phyloP scores from a whole-genome alignment of 1,139 yeast species.

The Kodamaea arcana region DNA sequence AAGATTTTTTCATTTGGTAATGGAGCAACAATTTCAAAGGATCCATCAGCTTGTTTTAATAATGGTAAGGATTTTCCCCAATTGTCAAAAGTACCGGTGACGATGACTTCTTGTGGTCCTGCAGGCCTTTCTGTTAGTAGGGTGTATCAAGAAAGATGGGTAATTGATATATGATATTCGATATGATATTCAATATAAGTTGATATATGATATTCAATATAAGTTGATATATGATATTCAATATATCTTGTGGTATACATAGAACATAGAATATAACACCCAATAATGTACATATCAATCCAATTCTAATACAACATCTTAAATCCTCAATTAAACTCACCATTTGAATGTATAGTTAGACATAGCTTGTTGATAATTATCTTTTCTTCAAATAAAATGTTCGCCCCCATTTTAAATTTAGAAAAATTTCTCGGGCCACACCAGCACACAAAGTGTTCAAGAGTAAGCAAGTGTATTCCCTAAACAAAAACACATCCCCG shows the following conservation, averaged over 20 bases:
- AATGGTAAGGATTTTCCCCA: conserved; percentile 63
- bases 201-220: background rate
- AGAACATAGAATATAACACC: too few species aligned
- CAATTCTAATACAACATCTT: too few species aligned
- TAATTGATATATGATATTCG: too few species aligned
- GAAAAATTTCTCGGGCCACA: background rate
- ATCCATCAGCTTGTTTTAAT: conserved; percentile 57
- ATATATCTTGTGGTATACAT: too few species aligned
- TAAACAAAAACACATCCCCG: background rate
- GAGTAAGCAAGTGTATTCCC: too few species aligned
- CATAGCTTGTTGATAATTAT: background rate
- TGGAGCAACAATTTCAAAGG: conserved; percentile 58
- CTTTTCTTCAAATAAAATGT: too few species aligned
- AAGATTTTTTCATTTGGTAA: conserved; percentile 38
- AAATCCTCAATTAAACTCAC: conserved; percentile 7
- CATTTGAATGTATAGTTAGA: conserved; percentile 9
- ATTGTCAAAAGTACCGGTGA: conserved; percentile 74
- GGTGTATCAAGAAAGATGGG: background rate
- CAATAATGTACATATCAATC: background rate
- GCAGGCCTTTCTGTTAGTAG: conserved; percentile 48
- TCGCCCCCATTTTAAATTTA: background rate
- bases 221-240: background rate
- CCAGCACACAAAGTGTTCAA: background rate
- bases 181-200: background rate
- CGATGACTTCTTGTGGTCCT: conserved; percentile 68